A percentile compares a stretch with the other conserved stretches of the same genome.
phyloP scores from a whole-genome alignment of 371 early-diverging fungal species.

The Polyrhizophydium stewartii region DNA sequence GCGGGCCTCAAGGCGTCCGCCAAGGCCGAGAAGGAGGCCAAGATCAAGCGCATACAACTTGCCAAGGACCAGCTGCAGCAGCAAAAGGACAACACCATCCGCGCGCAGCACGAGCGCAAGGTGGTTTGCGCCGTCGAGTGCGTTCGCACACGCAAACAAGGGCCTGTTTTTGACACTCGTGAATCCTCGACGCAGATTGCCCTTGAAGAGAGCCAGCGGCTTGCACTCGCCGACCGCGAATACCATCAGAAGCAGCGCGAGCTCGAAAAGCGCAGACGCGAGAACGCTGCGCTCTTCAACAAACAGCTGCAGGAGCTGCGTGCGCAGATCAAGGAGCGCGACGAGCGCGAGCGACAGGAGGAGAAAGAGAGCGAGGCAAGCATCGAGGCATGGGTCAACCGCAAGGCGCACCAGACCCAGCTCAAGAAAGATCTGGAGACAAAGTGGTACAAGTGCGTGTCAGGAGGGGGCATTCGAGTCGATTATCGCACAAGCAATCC shows the following conservation, averaged over 20 bases:
- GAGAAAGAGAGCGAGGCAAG: constrained; percentile 8
- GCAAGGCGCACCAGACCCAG: constrained; percentile 20
- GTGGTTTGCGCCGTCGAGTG: constrained; percentile 1
- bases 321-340: constrained; percentile 1
- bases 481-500: background rate
- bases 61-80: constrained; percentile 9
- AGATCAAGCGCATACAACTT: background rate
- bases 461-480: background rate
- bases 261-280: constrained; percentile 1
- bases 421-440: constrained; percentile 28
- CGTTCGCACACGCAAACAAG: background rate
- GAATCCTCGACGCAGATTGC: background rate
- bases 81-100: constrained; percentile 3
- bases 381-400: constrained; percentile 21
- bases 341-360: constrained; percentile 1
- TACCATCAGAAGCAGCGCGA: constrained; percentile 1
- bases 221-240: background rate
- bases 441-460: constrained; percentile 24
- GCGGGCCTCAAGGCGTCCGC: background rate
- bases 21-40: background rate
- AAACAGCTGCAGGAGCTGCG: background rate
- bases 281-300: background rate
- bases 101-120: constrained; percentile 3
- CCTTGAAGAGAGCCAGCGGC: background rate
- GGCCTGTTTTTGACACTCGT: too few relatives aligned